Evolutionary conservation across 169 alveolate genomes (phyloP).

Genomic region (Plasmodium gonderi): DNA sequence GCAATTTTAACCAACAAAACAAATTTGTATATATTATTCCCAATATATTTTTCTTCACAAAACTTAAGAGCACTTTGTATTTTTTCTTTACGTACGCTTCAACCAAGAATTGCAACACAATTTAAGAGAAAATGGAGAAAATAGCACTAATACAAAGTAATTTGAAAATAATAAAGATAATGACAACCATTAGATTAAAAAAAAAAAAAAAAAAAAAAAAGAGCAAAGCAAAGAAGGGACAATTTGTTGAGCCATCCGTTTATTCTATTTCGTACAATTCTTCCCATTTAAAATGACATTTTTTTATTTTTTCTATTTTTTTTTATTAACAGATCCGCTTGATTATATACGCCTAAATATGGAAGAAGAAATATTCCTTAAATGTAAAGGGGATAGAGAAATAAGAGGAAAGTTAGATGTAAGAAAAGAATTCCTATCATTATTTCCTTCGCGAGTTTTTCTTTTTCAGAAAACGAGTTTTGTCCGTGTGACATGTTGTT

Average conservation of each 20-base stretch:
- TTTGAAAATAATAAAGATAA: neutral
- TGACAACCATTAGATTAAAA: neutral
- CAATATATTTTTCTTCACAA: too few relatives aligned
- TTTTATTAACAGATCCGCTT: conserved; percentile 87
- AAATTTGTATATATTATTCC: too few relatives aligned
- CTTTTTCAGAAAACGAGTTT: neutral
- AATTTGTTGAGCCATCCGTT: neutral
- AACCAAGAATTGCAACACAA: neutral
- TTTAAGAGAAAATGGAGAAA: neutral
- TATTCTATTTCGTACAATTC: neutral
- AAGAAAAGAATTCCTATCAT: neutral
- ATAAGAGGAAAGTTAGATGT: conserved; percentile 91
- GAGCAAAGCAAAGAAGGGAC: neutral
- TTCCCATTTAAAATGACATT: neutral
- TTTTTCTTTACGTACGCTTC: neutral
- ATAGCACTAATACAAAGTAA: conserved; percentile 58
- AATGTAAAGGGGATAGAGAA: conserved; percentile 93
- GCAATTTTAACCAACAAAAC: too few relatives aligned
- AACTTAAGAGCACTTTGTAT: neutral
- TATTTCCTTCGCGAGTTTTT: neutral
- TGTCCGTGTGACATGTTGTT: neutral
- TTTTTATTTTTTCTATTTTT: too few relatives aligned
- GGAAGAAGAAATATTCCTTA: conserved; percentile 90
- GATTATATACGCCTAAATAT: conserved; percentile 91
- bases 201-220: neutral